Evolutionary conservation across 2,329 filamentous ascomycete species (phyloP), one percentile per base, ranked within the genome.

Genomic region (Trichoderma sp.): DNA sequence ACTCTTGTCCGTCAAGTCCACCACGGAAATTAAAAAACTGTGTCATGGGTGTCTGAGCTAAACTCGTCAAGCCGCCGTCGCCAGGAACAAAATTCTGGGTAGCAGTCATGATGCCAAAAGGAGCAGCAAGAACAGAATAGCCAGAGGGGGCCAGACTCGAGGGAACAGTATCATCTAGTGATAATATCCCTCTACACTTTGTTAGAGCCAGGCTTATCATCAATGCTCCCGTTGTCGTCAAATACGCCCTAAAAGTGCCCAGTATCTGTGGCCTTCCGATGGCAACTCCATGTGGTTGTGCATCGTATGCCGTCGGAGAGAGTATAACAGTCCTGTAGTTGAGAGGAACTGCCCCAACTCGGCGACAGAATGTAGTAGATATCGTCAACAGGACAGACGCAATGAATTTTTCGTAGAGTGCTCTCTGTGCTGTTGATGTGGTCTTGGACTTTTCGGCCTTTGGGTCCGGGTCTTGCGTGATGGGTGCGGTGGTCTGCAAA

Each of bases 161-260:
- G 15, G 81, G 80, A 36, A 83, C 73, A 7, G 79, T 78, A 73
- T 88, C 84, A 18, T 85, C 84, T 24, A 86, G 80, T 1, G 82
- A 83, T 15, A 84, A 77, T 51, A 90, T 78, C 7, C 85, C 86
- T 47, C 83, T 80, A 56, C 86, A 84, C 51, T 82, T 77, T 4
- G 85, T 83, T 63, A 88, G 82, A 51, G 81, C 82, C 30, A 90
- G 76, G 56, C 83, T 84, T 30, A 89, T 80, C 15, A 89, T 79
- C 8, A 90, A 80, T 12, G 83, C 83, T 3, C 88, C 88, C 0
- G 86, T 86, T 2, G 86, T 89, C 6, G 88, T 89, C 65, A 90
- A 77, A 73, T 88, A 87, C 9, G 86, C 82, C 62, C 85, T 84
- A 18, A 90, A 83, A 7, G 85, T 88, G 3, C 85, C 87, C 26